Conservation (phyloP, 2,329 filamentous ascomycete genomes). For the Arthrobotrys sphaeroides region DNA sequence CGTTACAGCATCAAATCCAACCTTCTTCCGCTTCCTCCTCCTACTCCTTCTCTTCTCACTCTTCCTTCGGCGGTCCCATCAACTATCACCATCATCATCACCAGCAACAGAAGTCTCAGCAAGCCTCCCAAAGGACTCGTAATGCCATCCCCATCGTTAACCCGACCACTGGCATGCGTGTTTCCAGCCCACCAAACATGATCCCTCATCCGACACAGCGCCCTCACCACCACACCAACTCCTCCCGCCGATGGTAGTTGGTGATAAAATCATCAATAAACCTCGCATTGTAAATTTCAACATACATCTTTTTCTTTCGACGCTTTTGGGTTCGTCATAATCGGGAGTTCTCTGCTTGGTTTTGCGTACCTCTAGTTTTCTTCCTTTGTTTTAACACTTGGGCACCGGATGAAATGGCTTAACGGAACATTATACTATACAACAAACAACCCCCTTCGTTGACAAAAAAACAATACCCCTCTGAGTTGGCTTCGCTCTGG, state of each 20-base stretch:
- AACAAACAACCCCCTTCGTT: slow-evolving; percentile 31
- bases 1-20: slow-evolving; percentile 81
- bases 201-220: slow-evolving; percentile 61
- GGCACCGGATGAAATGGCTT: slow-evolving; percentile 54
- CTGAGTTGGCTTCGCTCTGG: slow-evolving; percentile 34
- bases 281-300: slow-evolving; percentile 54
- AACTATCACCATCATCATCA: slow-evolving; percentile 73
- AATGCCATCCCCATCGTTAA: slow-evolving; percentile 99
- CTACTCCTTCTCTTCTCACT: slow-evolving; percentile 70
- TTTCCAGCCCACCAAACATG: slow-evolving; percentile 79
- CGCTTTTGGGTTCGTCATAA: slow-evolving; percentile 54
- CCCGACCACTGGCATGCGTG: slow-evolving; percentile 85
- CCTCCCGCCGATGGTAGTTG: slow-evolving; percentile 60
- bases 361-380: slow-evolving; percentile 31
- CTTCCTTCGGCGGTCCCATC: slow-evolving; percentile 69
- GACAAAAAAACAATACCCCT: slow-evolving; percentile 26
- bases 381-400: slow-evolving; percentile 39
- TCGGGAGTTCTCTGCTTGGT: slow-evolving; percentile 51
- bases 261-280: slow-evolving; percentile 55
- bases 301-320: slow-evolving; percentile 42
- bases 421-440: slow-evolving; percentile 50
- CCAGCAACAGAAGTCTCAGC: slow-evolving; percentile 85
- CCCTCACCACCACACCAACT: slow-evolving; percentile 55
- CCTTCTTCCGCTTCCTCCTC: slow-evolving; percentile 71
- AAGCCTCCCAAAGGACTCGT: slow-evolving; percentile 84